Conservation (phyloP, 352 stramenopile species). For the Globisporangium lucens region DNA sequence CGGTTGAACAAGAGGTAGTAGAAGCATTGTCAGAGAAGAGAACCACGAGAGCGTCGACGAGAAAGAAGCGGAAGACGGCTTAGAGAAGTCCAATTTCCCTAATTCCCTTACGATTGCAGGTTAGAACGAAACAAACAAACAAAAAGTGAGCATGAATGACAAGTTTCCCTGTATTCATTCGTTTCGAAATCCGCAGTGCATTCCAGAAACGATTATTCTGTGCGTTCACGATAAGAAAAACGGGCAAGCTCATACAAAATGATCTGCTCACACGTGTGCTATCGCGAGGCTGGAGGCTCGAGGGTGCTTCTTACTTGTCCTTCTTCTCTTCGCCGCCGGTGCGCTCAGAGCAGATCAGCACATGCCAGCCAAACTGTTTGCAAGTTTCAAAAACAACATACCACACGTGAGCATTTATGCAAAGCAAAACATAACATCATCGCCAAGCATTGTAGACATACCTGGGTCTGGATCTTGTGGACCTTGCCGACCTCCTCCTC, state of each 20-base stretch:
- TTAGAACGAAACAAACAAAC: background rate
- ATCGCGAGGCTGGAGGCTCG: background rate
- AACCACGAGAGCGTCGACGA: conserved; percentile 26
- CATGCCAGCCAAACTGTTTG: conserved; percentile 69
- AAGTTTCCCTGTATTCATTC: background rate
- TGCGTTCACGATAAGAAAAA: background rate
- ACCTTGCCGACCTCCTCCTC: conserved; percentile 55
- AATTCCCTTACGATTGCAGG: too few relatives aligned
- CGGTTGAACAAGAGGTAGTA: background rate
- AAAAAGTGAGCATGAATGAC: background rate
- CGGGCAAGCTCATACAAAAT: background rate
- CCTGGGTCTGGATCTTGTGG: conserved; percentile 79
- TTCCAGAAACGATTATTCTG: background rate
- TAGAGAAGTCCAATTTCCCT: background rate
- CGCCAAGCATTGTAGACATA: conserved; percentile 29
- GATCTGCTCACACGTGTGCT: background rate
- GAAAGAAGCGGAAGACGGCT: conserved; percentile 45
- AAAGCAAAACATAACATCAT: background rate
- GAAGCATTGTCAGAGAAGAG: conserved; percentile 13
- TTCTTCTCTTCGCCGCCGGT: conserved; percentile 39
- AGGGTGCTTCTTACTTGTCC: conserved; percentile 10
- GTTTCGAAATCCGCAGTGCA: background rate
- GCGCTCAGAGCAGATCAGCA: conserved; percentile 68
- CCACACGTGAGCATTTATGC: background rate
- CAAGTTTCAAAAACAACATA: background rate